Evolutionary conservation across 805 yeast genomes (phyloP), one percentile per base, ranked within the genome.

Genomic region (Naumovozyma castellii): DNA sequence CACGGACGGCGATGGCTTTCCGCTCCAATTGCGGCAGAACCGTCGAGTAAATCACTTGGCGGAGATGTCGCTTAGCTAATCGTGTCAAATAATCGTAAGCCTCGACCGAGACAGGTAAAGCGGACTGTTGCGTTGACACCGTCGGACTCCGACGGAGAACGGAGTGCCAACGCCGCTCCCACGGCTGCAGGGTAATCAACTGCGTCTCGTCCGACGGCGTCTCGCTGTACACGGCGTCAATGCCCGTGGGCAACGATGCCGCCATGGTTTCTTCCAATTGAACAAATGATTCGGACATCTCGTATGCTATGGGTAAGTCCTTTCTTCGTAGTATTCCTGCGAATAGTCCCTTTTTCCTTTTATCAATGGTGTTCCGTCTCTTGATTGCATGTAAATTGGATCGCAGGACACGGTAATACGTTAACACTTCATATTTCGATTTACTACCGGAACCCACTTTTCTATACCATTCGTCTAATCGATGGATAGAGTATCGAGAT

Each of bases 301-400:
- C 63, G 36, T 59, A 59, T 13, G 65, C 63, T 22, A 59, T 56
- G 2, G 63, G 63, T 3, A 54, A 38, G n/a, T 57, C 56, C 3
- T 17, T 40, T 20, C 51, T 36, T 12, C 45, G 38, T 15, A 54
- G 16, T 14, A 59, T 40, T 2, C 54, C 46, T 9, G 53, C 50
- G 17, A 33, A 40, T 14, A 29, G 5, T 13, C 13, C 46, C 41
- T n/a, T 39, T 43, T 31, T 36, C 45, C 32, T 41, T 41, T 28
- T 42, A 38, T 5, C 38, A 35, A 5, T 20, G 14, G 6, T 32
- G 19, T 22, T 22, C 6, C 18, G 20, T 29, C 40, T 38, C 38
- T 51, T 52, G 25, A 57, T 36, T 5, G 22, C 36, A 5, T 34
- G 12, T 25, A 57, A 32, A 38, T 51, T 58, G 9, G 27, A 18